Percentiles rank a stretch among this genome's conserved stretches.
Conservation (phyloP, 192 early-diverging fungal genomes). For the Podochytrium sp. region DNA sequence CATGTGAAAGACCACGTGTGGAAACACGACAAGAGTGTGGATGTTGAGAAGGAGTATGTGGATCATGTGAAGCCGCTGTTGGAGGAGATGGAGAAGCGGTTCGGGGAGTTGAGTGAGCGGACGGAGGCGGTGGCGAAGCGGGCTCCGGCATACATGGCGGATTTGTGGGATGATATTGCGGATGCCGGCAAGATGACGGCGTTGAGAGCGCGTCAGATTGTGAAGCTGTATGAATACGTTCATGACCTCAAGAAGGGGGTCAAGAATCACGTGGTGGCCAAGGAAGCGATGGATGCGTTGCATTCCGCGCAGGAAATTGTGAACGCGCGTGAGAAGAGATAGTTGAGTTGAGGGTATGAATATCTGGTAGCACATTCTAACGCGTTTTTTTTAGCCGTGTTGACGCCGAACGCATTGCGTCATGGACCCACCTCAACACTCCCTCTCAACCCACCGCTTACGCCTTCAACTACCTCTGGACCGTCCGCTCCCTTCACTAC, state of each 20-base stretch:
- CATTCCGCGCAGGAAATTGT: conserved; percentile 19
- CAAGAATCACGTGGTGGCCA: neutral
- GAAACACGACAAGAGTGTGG: neutral
- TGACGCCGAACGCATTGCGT: conserved; percentile 12
- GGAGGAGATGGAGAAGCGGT: conserved; percentile 22
- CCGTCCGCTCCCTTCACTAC: conserved; percentile 29
- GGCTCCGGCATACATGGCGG: conserved; percentile 13
- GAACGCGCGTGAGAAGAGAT: conserved; percentile 6
- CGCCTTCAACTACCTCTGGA: conserved; percentile 28
- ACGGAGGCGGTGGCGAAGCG: conserved; percentile 11
- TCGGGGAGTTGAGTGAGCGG: neutral
- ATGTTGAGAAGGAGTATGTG: conserved; percentile 4
- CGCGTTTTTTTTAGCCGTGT: conserved; percentile 15
- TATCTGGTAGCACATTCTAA: neutral
- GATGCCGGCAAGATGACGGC: conserved; percentile 29
- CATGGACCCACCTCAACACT: conserved; percentile 27
- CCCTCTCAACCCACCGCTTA: conserved; percentile 23
- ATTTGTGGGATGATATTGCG: conserved; percentile 34
- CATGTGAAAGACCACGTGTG: conserved; percentile 1
- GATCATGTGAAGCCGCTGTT: conserved; percentile 9
- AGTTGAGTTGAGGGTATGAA: neutral
- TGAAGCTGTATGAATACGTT: conserved; percentile 28
- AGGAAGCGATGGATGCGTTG: conserved; percentile 4
- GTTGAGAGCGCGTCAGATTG: conserved; percentile 25
- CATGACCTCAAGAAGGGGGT: conserved; percentile 1